Evolutionary conservation across 2,329 filamentous ascomycete genomes (phyloP), one percentile per base, ranked within the genome.

Genomic region (Neurospora sp.): DNA sequence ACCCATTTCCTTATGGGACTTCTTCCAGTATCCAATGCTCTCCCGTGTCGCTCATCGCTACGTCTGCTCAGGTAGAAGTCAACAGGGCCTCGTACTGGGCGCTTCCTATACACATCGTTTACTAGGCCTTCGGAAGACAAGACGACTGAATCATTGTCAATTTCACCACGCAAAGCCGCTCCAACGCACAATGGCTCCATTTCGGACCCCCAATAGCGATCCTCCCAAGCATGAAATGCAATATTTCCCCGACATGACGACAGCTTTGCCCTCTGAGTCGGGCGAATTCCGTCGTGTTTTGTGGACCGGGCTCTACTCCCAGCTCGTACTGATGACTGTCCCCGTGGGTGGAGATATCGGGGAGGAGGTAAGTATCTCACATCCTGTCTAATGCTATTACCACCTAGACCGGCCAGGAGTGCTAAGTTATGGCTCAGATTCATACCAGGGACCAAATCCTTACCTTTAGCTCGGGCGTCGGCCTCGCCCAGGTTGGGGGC

Each of bases 401-500:
- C 15, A 52, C 19, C 38, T 28, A 23, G 19, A 23, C 11, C 6
- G 43, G 43, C 19, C 10, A 52, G 19, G 8, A 33, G 15, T 17
- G 17, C 58, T 52, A 68, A 43, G 11, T 46, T 11, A 8, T 15
- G n/a, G 11, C 75, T 78, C 46, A 79, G 78, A 72, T 78, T n/a
- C 88, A 90, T 76, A 86, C 85, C 0, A 87, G 90, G 43, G 88
- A 90, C 72, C 88, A 90, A 73, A 86, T 88, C 69, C 80, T 91
- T 13, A 87, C 89, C 13, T 90, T 90, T 78, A 90, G 87, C 0
- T 85, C 84, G 6, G 88, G 88, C 13, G 81, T 79, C 11, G 87
- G 85, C 0, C 84, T 85, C 19, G 72, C 73, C 8, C 71, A 74
- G 23, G 73, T 73, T 3, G 73, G 69, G 15, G 69, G 71, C 62